Percentiles rank a stretch among this genome's conserved stretches.
Conservation (phyloP, 2,329 filamentous ascomycete species). For the Cercospora sp. region DNA sequence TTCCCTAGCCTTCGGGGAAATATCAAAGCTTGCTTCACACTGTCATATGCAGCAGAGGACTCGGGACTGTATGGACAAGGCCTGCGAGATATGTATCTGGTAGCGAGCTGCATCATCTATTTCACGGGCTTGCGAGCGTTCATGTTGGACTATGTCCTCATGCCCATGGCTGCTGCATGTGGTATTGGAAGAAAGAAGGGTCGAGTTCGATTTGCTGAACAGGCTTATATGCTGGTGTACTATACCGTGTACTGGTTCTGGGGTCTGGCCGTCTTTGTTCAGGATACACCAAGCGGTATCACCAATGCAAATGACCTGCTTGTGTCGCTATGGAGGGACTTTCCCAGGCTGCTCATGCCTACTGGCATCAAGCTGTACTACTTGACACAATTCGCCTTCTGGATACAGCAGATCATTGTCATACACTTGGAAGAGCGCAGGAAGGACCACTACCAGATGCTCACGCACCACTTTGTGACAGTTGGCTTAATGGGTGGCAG, state of each 20-base stretch:
- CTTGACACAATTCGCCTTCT: conserved; percentile 85
- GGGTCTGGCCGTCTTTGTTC: conserved; percentile 64
- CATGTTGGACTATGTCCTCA: conserved; percentile 82
- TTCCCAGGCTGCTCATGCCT: conserved; percentile 74
- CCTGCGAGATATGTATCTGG: conserved; percentile 74
- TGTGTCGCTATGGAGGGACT: conserved; percentile 70
- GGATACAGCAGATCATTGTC: conserved; percentile 89
- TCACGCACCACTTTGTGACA: conserved; percentile 90
- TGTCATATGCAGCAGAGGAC: conserved; percentile 65
- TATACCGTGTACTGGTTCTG: conserved; percentile 78
- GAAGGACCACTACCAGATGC: conserved; percentile 96
- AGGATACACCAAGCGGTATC: conserved; percentile 33
- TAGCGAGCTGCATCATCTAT: conserved; percentile 74
- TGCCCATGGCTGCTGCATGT: conserved; percentile 69
- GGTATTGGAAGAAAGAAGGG: conserved; percentile 76
- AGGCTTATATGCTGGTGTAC: conserved; percentile 87
- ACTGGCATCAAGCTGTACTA: conserved; percentile 85
- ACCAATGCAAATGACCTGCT: conserved; percentile 29
- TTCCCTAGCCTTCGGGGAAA: conserved; percentile 77
- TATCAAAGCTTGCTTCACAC: conserved; percentile 83
- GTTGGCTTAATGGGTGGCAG: conserved; percentile 75
- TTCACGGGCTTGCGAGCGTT: conserved; percentile 85
- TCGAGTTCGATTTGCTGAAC: conserved; percentile 82
- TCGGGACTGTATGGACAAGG: conserved; percentile 70
- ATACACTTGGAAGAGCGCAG: conserved; percentile 92